Base-by-base conservation (phyloP, 2,329 filamentous ascomycete genomes). In the Apiospora phragmitis region DNA sequence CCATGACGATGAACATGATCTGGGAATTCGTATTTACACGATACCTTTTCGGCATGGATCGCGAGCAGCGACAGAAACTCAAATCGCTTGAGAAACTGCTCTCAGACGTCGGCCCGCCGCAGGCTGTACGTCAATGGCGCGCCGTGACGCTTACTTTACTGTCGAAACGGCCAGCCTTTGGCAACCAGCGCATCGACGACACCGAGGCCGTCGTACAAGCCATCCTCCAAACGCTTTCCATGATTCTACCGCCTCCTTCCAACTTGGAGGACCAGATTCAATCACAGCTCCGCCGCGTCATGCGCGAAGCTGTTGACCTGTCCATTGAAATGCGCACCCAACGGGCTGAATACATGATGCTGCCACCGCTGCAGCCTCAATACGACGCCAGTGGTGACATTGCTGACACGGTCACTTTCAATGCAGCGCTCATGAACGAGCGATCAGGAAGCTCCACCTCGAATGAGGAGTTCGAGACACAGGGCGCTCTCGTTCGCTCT, bases 21-120 rank as follows among this genome's bases (percentile, higher is more conserved):
- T 99, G 95, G 95, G 96, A 99, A 82, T 98, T 97, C 79, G 92
- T 99, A 79, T 99, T 99, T 80, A 98, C 95, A 11, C 91, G 96
- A 74, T 99, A 99, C 81, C 90, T 99, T 35, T 99, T 99, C 80
- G 96, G 96, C 77, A 97, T 99, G 94, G 96, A 99, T 80, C 90
- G 95, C 76, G 96, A 98, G 82, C 96, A 99, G 83, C 91, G 96
- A 76, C 95, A 98, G 82, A 98, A 98, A 83, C 91, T 99, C 80
- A 98, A 99, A 85, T 91, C 93, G 43, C 89, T 99, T 11, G 97
- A 99, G 84, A 98, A 97, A 85, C 91, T 93, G 49, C 88, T 99
- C 41, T 88, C 89, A 26, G 96, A 99, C 79, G 93, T 97, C 76
- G 96, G 95, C 67, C 94, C 95, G 38, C 87, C 89, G 68, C 89